Percentiles rank a stretch among this genome's conserved stretches.
Conservation (phyloP, 2,329 filamentous ascomycete species). For the Waltergamsia citrina region DNA sequence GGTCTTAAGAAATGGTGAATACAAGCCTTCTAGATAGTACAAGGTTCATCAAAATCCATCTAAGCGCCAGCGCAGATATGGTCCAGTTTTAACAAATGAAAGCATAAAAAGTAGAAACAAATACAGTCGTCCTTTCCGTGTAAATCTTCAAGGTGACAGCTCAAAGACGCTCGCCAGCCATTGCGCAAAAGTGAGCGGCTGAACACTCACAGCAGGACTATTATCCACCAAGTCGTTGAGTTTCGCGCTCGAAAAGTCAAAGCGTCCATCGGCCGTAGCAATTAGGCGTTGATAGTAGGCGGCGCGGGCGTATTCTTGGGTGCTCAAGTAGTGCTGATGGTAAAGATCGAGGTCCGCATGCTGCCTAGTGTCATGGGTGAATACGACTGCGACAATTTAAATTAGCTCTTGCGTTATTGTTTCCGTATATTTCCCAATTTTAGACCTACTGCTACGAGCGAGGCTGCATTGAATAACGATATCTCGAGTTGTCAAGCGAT, state of each 20-base stretch:
- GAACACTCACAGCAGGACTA: slow-evolving; percentile 27
- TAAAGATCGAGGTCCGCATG: slow-evolving; percentile 29
- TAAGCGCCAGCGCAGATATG: too few relatives aligned
- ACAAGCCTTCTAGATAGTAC: too few relatives aligned
- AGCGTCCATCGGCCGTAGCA: slow-evolving; percentile 59
- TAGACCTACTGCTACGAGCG: too few relatives aligned
- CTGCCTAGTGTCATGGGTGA: slow-evolving; percentile 25
- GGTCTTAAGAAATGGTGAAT: too few relatives aligned
- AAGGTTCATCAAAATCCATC: too few relatives aligned
- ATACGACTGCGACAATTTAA: slow-evolving; percentile 20
- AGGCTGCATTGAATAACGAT: slow-evolving; percentile 41
- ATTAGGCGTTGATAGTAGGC: slow-evolving; percentile 52
- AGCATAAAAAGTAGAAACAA: too few relatives aligned
- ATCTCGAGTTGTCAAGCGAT: slow-evolving; percentile 50
- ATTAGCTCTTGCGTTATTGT: slow-evolving; percentile 7
- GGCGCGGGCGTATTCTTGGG: slow-evolving; percentile 37
- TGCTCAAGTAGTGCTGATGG: slow-evolving; percentile 31
- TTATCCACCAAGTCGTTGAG: slow-evolving; percentile 41
- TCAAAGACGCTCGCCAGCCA: slow-evolving; percentile 34
- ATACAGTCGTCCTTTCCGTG: too few relatives aligned
- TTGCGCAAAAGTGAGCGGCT: slow-evolving; percentile 38
- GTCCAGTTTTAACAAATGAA: too few relatives aligned
- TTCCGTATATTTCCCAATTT: too few relatives aligned
- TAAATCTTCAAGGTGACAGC: background rate
- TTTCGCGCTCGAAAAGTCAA: slow-evolving; percentile 52